phyloP scores from a whole-genome alignment of 192 early-diverging fungal species.

The Tieghemiomyces parasiticus region DNA sequence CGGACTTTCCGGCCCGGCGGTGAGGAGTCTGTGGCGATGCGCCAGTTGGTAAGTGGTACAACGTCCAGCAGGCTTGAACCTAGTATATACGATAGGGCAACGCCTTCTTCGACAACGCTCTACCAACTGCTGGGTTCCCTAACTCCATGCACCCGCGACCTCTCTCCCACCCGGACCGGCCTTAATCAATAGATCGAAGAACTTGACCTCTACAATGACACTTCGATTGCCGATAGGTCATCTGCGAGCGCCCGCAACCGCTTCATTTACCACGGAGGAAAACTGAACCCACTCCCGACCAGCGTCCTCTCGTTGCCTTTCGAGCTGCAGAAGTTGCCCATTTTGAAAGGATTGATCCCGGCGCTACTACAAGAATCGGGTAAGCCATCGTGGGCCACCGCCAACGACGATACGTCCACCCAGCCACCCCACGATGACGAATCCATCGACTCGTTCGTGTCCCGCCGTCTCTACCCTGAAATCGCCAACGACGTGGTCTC shows the following conservation, averaged over 20 bases:
- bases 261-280: slow-evolving; percentile 58
- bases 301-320: slow-evolving; percentile 25
- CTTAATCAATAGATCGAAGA: slow-evolving; percentile 30
- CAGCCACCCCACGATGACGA: slow-evolving; percentile 43
- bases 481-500: slow-evolving; percentile 74
- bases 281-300: slow-evolving; percentile 53
- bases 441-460: slow-evolving; percentile 68
- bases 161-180: background rate
- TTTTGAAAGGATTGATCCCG: slow-evolving; percentile 38
- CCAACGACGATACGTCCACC: slow-evolving; percentile 2
- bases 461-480: slow-evolving; percentile 52
- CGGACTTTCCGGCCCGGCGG: slow-evolving; percentile 64
- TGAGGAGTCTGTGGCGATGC: slow-evolving; percentile 45
- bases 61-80: background rate
- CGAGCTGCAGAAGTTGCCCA: slow-evolving; percentile 14
- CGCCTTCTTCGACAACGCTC: background rate
- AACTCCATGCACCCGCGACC: background rate
- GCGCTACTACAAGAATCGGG: slow-evolving; percentile 42
- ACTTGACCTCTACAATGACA: slow-evolving; percentile 37
- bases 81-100: background rate
- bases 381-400: slow-evolving; percentile 12
- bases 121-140: background rate
- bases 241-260: slow-evolving; percentile 67
- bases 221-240: slow-evolving; percentile 41
- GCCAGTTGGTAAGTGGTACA: slow-evolving; percentile 49